Base-by-base conservation (phyloP, 2,329 filamentous ascomycete species). In the Thermothelomyces thermophilus region DNA sequence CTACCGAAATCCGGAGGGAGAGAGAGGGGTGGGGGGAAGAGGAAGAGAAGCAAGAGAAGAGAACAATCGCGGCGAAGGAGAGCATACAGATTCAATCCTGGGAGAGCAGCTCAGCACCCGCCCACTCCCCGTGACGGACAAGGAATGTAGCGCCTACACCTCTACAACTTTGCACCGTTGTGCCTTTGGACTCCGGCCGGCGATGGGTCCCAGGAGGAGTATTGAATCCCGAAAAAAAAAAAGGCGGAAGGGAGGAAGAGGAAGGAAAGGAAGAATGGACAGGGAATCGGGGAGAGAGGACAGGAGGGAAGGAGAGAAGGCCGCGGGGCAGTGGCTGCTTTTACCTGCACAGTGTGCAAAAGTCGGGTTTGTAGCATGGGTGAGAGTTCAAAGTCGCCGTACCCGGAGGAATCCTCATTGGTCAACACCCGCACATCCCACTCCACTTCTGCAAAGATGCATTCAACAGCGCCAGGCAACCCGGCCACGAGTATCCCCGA, bases 391-490 rank as follows among this genome's bases (percentile, higher is more conserved):
- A 50, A 50, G 42, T 52, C 47, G 48, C 53, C 53, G 53, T 30
- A 49, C 45, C 44, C 53, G 53, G 53, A 53, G 53, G 28, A 20
- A 20, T 17, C 26, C 47, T 50, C 40, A 52, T 55, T 55, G 50
- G 53, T 41, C 48, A 37, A 47, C 41, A 41, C 41, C 24, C 22
- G 28, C 26, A 16, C 46, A 43, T 26, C 20, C 22, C 48, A 28
- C 30, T 34, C 13, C 26, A 33, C 40, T 46, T 39, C 24, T 19
- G 17, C 11, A 35, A 35, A 16, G 33, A 35, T 26, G 24, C 24
- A 26, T 26, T 26, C 24, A 26, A 26, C 24, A 9, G 24, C 9
- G 24, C 9, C 24, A 9, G 24, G 24, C 24, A 26, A 26, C 24
- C 5, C 9, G 24, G 24, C 5, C 24, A 26, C 24, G 24, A 26